Conservation (phyloP, 225 moss, liverwort and hornwort genomes). For the Thuidium tamariscinum region DNA sequence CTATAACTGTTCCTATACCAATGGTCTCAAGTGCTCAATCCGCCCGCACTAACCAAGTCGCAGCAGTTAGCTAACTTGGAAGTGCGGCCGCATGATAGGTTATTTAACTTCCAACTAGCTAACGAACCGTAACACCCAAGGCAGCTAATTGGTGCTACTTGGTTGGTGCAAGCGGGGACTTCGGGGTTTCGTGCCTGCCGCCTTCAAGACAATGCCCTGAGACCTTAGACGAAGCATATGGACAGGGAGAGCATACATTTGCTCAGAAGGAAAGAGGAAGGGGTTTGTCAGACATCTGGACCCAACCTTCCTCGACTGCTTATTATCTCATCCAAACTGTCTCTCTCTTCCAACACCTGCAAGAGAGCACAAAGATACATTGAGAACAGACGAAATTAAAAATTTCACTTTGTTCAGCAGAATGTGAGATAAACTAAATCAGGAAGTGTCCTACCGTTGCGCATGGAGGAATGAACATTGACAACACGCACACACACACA, state of each 20-base stretch:
- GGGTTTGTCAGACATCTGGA: constrained; percentile 51
- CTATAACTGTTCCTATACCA: background rate
- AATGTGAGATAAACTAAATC: background rate
- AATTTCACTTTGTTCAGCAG: background rate
- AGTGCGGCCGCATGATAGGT: background rate
- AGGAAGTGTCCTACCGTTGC: background rate
- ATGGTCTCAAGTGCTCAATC: background rate
- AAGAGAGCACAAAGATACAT: background rate
- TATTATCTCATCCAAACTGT: constrained; percentile 27
- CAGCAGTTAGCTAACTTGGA: background rate
- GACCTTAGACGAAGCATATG: constrained; percentile 16
- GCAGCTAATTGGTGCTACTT: background rate
- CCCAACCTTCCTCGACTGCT: constrained; percentile 74
- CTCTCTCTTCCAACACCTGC: constrained; percentile 49
- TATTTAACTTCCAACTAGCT: background rate
- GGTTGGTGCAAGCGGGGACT: background rate
- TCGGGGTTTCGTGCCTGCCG: background rate
- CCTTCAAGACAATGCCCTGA: background rate
- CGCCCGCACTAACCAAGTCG: background rate
- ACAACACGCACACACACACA: background rate
- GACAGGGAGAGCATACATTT: constrained; percentile 35
- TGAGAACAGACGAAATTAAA: background rate
- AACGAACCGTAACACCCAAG: background rate
- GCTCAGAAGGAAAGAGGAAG: constrained; percentile 40
- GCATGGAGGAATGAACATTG: background rate